These are phyloP conservation scores for Trichoderma afroharzianum DNA, from an alignment of 2,329 filamentous ascomycete genomes.

Conservation along the genomic window DNA sequence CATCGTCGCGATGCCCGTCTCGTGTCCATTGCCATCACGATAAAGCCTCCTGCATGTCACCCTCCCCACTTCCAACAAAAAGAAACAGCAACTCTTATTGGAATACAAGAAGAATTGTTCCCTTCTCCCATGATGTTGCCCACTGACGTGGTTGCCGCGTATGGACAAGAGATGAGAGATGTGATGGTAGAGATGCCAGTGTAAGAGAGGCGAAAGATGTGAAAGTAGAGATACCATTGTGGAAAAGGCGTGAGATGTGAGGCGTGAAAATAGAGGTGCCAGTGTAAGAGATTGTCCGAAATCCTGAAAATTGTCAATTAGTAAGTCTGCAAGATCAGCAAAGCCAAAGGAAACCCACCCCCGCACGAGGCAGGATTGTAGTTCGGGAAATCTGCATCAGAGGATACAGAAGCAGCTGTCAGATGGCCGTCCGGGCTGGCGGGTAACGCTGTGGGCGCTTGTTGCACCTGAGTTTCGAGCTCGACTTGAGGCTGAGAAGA, in stretches of 20 bases:
- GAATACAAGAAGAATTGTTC: neutral
- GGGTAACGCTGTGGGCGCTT: conserved; percentile 16
- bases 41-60: neutral
- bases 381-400: conserved; percentile 11
- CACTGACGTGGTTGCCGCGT: too few species aligned
- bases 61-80: neutral
- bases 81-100: neutral
- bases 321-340: too few species aligned
- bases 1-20: neutral
- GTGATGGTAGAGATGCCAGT: too few species aligned
- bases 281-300: too few species aligned
- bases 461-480: conserved; percentile 15
- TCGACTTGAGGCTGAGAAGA: conserved; percentile 23
- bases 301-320: too few species aligned
- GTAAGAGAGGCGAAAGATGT: too few species aligned
- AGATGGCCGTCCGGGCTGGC: conserved; percentile 3
- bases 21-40: neutral
- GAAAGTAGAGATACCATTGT: too few species aligned
- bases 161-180: too few species aligned
- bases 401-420: conserved; percentile 15
- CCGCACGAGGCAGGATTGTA: conserved; percentile 33
- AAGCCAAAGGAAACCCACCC: conserved; percentile 44
- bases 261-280: too few species aligned
- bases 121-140: too few species aligned
- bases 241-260: too few species aligned